Conservation (phyloP, 2,329 filamentous ascomycete genomes). For the Diaporthe humulicola region DNA sequence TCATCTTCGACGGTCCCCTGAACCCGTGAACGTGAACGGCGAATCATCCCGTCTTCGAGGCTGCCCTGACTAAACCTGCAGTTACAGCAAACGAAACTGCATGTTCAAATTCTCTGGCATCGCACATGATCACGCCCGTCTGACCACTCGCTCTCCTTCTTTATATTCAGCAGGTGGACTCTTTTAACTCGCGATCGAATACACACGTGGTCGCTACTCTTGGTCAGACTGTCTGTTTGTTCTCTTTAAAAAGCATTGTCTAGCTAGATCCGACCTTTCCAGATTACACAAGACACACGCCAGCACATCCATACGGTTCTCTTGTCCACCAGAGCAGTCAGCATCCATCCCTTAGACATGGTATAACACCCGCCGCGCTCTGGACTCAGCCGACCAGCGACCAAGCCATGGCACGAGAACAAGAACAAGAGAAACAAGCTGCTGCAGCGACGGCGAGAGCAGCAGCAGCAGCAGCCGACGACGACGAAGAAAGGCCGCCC, state of each 20-base stretch:
- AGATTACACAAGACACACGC: background rate
- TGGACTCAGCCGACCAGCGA: slow-evolving; percentile 26
- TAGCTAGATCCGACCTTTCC: background rate
- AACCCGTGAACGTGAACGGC: background rate
- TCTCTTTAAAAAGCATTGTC: slow-evolving; percentile 14
- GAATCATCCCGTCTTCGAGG: background rate
- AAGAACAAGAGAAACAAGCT: background rate
- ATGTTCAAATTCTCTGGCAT: slow-evolving; percentile 8
- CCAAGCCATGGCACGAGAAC: background rate
- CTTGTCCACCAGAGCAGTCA: background rate
- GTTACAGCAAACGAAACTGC: too few relatives aligned
- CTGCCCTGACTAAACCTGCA: slow-evolving; percentile 5
- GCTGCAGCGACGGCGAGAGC: background rate
- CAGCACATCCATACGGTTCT: background rate
- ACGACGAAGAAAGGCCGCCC: slow-evolving; percentile 36
- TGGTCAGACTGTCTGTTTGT: background rate
- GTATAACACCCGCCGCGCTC: background rate
- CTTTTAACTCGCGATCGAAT: background rate
- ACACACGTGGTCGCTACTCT: background rate
- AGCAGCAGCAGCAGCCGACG: slow-evolving; percentile 33
- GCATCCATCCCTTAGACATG: slow-evolving; percentile 27
- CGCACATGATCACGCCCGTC: slow-evolving; percentile 13
- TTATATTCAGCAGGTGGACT: background rate
- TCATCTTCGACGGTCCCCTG: slow-evolving; percentile 1
- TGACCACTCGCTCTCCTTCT: background rate